Base-by-base conservation (phyloP, 768 basidiomycete genomes). In the Mycena latifolia region DNA sequence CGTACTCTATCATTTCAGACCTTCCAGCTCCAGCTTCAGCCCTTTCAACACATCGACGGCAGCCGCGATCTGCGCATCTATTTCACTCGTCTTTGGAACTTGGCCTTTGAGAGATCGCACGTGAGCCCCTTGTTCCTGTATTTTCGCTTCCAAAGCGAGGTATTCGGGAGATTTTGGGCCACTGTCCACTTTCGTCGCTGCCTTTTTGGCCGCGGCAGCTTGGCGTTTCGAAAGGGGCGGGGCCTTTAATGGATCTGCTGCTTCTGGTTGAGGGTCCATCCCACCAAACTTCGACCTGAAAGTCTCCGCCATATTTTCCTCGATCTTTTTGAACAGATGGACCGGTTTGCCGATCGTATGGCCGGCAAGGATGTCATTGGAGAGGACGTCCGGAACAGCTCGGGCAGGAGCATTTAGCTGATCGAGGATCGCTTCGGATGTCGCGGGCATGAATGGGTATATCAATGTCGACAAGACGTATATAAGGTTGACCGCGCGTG, bases 361-460 rank as follows among this genome's bases (percentile, higher is more conserved):
- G 0, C 95, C 95, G 0, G 88, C 86, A 46, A 98, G 85, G 66
- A 99, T 89, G 75, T 99, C 98, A 70, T 88, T 89, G 7, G 86
- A 81, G 69, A 98, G 81, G 11, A 83, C 83, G 61, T 85, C 85
- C 1, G 97, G 93, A 3, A 97, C 90, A 11, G 85, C 82, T 33
- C 97, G 90, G 6, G 92, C 85, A 1, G 95, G 95, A 0, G 95
- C 96, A 74, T 98, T 94, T 68, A 99, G 86, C 74, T 99, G 98
- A 22, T 77, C 73, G 58, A 97, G 84, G 69, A 99, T 96, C 3
- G 89, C 83, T 27, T 87, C 88, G 37, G 92, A 89, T 0, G 94
- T 97, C 15, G 90, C 85, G 43, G 98, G 98, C 96, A 99, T 98
- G 89, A 95, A 99, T 0, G 98, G 97, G 75, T 96, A 92, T 69